Conservation (phyloP, 2,329 filamentous ascomycete species). For the Hysterium pulicare region DNA sequence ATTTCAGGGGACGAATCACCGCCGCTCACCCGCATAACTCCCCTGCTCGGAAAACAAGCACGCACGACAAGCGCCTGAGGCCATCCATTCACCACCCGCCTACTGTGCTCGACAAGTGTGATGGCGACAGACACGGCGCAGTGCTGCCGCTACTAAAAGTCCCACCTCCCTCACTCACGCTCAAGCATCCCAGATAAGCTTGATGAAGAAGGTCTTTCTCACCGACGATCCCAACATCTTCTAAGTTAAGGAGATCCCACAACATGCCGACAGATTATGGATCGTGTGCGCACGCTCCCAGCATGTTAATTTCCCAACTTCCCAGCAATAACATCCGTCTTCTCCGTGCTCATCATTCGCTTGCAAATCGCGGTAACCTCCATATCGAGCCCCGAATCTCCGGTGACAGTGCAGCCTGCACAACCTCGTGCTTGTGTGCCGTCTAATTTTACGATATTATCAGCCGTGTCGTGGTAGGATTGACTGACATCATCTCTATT, state of each 20-base stretch:
- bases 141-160: not conserved
- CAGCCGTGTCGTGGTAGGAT: too few species aligned
- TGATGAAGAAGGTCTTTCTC: not conserved
- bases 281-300: not conserved
- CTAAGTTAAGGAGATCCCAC: too few species aligned
- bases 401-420: too few species aligned
- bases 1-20: constrained; percentile 4
- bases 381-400: not conserved
- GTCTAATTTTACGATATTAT: not conserved
- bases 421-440: not conserved
- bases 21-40: not conserved
- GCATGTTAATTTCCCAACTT: not conserved
- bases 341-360: not conserved
- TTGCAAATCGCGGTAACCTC: not conserved
- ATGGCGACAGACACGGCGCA: not conserved
- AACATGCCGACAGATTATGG: not conserved
- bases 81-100: not conserved
- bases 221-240: not conserved
- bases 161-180: not conserved
- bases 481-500: not conserved
- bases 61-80: not conserved
- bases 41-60: not conserved
- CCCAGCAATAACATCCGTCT: not conserved
- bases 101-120: not conserved
- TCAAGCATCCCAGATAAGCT: not conserved